Percentiles rank a stretch among this genome's conserved stretches.
phyloP scores from a whole-genome alignment of 768 basidiomycete species.

The Hysterangium stoloniferum region DNA sequence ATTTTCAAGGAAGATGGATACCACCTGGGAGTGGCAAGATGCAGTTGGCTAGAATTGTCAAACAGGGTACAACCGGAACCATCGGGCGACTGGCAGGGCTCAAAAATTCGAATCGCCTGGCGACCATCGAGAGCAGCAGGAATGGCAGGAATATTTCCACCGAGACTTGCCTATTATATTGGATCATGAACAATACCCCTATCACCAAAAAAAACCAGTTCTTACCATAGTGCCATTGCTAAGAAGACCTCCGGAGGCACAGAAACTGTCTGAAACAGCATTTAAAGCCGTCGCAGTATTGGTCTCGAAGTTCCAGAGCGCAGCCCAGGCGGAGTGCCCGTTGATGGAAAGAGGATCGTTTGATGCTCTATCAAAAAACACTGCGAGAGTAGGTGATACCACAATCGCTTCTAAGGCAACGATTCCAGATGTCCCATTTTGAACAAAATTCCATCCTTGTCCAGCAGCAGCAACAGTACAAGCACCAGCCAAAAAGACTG shows the following conservation, averaged over 20 bases:
- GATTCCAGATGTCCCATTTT: constrained; percentile 17
- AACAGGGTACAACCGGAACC: constrained; percentile 26
- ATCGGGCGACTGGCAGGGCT: constrained; percentile 25
- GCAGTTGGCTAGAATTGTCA: constrained; percentile 28
- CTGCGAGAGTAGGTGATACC: constrained; percentile 19
- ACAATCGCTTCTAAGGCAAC: constrained; percentile 20
- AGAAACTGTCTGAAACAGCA: constrained; percentile 31
- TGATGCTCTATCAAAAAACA: constrained; percentile 20
- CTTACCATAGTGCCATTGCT: constrained; percentile 34
- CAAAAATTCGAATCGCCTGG: constrained; percentile 23
- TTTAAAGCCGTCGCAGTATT: constrained; percentile 27
- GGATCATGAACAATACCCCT: not conserved
- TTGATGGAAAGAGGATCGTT: constrained; percentile 19
- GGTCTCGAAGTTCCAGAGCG: constrained; percentile 19
- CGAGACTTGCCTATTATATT: constrained; percentile 17
- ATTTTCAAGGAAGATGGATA: constrained; percentile 29
- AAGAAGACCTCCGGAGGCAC: constrained; percentile 35
- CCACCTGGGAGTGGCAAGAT: constrained; percentile 33
- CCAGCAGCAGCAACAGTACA: not conserved
- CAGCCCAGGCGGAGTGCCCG: constrained; percentile 20
- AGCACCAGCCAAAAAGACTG: not conserved
- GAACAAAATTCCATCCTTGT: constrained; percentile 6
- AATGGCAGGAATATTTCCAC: constrained; percentile 13
- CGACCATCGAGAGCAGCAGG: not conserved
- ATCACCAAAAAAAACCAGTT: not conserved